phyloP scores from a whole-genome alignment of 345 rosid species.

The Iberis pinnata region DNA sequence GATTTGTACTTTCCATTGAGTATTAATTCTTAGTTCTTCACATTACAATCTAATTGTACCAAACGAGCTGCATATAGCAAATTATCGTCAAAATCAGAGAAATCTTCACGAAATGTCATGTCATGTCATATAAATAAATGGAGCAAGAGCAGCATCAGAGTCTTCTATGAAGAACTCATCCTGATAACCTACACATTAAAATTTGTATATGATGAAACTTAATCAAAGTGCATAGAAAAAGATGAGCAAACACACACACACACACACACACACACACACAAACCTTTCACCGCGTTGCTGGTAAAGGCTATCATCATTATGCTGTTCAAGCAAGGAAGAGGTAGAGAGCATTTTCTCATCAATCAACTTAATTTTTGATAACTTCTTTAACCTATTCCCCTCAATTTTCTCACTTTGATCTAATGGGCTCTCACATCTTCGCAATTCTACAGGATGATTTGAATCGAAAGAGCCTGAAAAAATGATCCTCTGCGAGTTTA shows the following conservation, averaged over 20 bases:
- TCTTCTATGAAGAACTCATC: conserved; percentile 34
- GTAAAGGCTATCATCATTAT: too few relatives aligned
- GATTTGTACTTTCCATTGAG: too few relatives aligned
- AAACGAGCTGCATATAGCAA: conserved; percentile 46
- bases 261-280: too few relatives aligned
- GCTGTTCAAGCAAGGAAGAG: too few relatives aligned
- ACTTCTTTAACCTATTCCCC: conserved; percentile 14
- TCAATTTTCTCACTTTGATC: too few relatives aligned
- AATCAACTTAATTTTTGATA: conserved; percentile 20
- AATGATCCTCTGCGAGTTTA: too few relatives aligned
- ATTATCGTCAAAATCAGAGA: conserved; percentile 35
- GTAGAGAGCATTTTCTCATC: conserved; percentile 10
- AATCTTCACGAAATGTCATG: conserved; percentile 50
- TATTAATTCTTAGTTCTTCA: too few relatives aligned
- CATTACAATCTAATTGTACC: too few relatives aligned
- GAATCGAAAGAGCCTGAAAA: not conserved
- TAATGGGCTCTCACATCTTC: not conserved
- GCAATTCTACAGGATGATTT: not conserved
- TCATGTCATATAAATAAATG: conserved; percentile 50
- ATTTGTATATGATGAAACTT: conserved; percentile 4
- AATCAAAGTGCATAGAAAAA: conserved; percentile 1
- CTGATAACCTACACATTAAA: conserved; percentile 32
- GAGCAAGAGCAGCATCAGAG: conserved; percentile 43
- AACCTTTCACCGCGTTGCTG: conserved; percentile 35
- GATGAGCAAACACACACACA: conserved; percentile 4